Percentiles rank a stretch among this genome's conserved stretches.
These are phyloP conservation scores for Lichtheimia ramosa DNA, from an alignment of 371 early-diverging fungal genomes.

Conservation along the genomic window DNA sequence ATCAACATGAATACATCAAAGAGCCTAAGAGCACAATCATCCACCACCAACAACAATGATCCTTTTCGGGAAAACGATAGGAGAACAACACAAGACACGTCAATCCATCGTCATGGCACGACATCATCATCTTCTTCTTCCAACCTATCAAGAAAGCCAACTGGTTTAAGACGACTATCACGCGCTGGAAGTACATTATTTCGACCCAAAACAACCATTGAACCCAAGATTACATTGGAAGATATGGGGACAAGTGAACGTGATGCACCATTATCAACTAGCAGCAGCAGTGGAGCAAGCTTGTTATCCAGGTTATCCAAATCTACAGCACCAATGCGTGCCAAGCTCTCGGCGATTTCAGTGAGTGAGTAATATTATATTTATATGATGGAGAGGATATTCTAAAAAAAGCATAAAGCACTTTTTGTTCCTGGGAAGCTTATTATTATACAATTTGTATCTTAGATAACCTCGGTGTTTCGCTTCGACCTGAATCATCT, in stretches of 20 bases:
- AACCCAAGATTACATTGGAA: slow-evolving; percentile 12
- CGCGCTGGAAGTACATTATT: slow-evolving; percentile 17
- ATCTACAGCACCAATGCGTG: slow-evolving; percentile 20
- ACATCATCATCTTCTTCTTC: neutral
- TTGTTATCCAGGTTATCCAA: slow-evolving; percentile 14
- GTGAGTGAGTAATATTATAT: slow-evolving; percentile 4
- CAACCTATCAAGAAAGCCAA: slow-evolving; percentile 1
- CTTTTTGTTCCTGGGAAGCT: slow-evolving; percentile 1
- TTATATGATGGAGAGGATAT: neutral
- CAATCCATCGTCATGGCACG: neutral
- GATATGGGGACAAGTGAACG: neutral
- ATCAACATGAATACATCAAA: neutral
- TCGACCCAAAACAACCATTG: slow-evolving; percentile 10
- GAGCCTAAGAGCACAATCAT: neutral
- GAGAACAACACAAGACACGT: neutral
- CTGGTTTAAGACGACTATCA: slow-evolving; percentile 11
- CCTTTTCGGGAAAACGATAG: neutral
- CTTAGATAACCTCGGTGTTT: slow-evolving; percentile 2
- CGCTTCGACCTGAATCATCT: slow-evolving; percentile 17
- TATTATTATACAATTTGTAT: neutral
- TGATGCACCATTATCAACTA: too few relatives aligned
- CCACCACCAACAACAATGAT: neutral
- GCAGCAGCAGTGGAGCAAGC: slow-evolving; percentile 2
- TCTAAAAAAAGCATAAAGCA: neutral
- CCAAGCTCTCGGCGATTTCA: slow-evolving; percentile 14